Base-by-base conservation (phyloP, 352 stramenopile species). In the Globisporangium lucens region DNA sequence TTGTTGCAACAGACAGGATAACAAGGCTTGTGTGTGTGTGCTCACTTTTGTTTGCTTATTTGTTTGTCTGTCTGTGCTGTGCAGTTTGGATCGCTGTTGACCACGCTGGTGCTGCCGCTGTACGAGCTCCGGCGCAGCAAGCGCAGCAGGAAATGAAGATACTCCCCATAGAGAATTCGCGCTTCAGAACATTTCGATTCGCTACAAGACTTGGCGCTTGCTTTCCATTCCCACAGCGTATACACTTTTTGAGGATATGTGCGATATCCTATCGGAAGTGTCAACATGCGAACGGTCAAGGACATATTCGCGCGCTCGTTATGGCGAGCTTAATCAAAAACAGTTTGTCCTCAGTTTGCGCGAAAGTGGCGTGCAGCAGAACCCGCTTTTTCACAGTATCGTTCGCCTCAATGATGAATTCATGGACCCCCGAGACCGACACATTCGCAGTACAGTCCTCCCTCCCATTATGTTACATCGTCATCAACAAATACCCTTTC, bases 31-130 rank as follows among this genome's bases (percentile, higher is more conserved):
- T 57, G 22, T 33, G 52, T 20, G 35, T 33, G 9, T 33, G 49
- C 30, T 24, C 7, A 43, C 35, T 17, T 27, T 41, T 20, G 27
- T 30, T 46, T 67, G 56, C 22, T 68, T 8, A 60, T 36, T 43
- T 56, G 33, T 33, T 43, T 33, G 24, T 41, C 17, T 41, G 15
- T 24, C 33, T 17, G 17, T 70, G 65, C 36, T 58, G 27, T 57
- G 47, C 27, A 88, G 78, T 82, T 89, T 61, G 75, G 71, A 0
- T 80, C 81, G 27, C 41, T 89, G 22, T 29, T 85, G 59, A 67
- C 85, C 24, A 87, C 81, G 13, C 65, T 89, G 4, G 75, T 79
- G 13, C 66, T 75, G 22, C 81, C 81, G 7, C 70, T 85, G 60
- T 88, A 79, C 63, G 79, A 89, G 59, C 63, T 75, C 22, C 69